Conservation (phyloP, 2,329 filamentous ascomycete species). For the Incumbomyces delicatus region DNA sequence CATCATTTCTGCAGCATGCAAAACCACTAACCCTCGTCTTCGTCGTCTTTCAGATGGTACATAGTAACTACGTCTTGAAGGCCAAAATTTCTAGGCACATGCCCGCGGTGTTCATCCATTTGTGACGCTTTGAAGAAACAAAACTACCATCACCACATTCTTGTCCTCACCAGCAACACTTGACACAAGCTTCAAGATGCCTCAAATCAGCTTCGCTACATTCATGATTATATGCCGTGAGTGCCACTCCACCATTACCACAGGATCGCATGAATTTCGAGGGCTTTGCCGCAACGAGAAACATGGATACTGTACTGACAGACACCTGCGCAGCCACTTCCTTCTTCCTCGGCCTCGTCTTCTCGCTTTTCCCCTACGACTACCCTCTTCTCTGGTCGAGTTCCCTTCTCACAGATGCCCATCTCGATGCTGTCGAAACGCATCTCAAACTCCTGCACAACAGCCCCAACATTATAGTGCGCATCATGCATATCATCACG, state of each 20-base stretch:
- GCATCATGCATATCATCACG: constrained; percentile 89
- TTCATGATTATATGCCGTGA: constrained; percentile 59
- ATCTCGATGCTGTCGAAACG: constrained; percentile 76
- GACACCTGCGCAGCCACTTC: constrained; percentile 55
- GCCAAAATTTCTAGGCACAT: too few relatives aligned
- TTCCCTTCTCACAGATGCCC: constrained; percentile 38
- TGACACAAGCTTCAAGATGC: constrained; percentile 13
- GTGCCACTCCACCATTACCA: not conserved
- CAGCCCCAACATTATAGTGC: constrained; percentile 81
- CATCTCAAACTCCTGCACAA: constrained; percentile 88
- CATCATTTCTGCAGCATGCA: too few relatives aligned
- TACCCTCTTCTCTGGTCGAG: constrained; percentile 41
- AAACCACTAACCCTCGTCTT: too few relatives aligned
- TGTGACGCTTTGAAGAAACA: too few relatives aligned
- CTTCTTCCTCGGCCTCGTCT: constrained; percentile 97
- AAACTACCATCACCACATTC: not conserved
- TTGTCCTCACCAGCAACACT: not conserved
- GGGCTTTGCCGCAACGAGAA: not conserved
- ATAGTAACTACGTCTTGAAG: too few relatives aligned
- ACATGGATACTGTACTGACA: not conserved
- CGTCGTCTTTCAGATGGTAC: too few relatives aligned
- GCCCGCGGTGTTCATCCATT: too few relatives aligned
- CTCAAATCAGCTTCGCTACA: constrained; percentile 62
- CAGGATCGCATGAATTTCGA: too few relatives aligned
- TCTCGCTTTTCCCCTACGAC: constrained; percentile 88